Evolutionary conservation across 108 stramenopile genomes (phyloP).

Genomic region (Epithemia pelagica): DNA sequence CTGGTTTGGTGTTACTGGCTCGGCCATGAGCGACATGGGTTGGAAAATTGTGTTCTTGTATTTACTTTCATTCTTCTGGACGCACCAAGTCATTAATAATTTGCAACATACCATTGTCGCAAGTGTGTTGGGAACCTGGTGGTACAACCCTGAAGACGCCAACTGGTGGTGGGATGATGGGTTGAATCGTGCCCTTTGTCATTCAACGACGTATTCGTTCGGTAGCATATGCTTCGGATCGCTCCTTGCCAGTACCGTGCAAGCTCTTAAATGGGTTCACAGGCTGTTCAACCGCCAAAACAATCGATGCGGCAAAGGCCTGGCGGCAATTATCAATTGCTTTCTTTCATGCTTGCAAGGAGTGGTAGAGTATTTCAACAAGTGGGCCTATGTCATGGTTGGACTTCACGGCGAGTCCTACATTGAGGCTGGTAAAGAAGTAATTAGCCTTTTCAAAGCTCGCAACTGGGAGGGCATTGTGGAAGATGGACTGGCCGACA

Average conservation of each 20-base stretch:
- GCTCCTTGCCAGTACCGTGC: slow-evolving; percentile 52
- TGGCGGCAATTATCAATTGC: slow-evolving; percentile 40
- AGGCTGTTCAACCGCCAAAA: slow-evolving; percentile 31
- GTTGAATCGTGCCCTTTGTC: slow-evolving; percentile 36
- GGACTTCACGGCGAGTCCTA: slow-evolving; percentile 76
- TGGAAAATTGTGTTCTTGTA: slow-evolving; percentile 22
- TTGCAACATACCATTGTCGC: slow-evolving; percentile 71
- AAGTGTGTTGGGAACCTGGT: slow-evolving; percentile 88
- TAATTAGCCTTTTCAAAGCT: slow-evolving; percentile 40
- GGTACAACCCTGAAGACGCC: slow-evolving; percentile 63
- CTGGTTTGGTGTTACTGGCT: slow-evolving; percentile 14
- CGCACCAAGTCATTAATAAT: slow-evolving; percentile 45
- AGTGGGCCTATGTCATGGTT: slow-evolving; percentile 37
- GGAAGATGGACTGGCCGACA: slow-evolving; percentile 41
- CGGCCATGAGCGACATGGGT: not conserved
- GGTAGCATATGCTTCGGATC: slow-evolving; percentile 77
- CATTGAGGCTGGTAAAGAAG: slow-evolving; percentile 52
- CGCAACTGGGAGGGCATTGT: slow-evolving; percentile 66
- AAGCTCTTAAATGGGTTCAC: slow-evolving; percentile 42
- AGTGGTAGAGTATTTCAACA: slow-evolving; percentile 31
- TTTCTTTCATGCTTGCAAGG: slow-evolving; percentile 36
- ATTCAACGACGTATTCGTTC: slow-evolving; percentile 50
- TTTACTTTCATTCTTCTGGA: slow-evolving; percentile 73
- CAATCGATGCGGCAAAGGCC: slow-evolving; percentile 8
- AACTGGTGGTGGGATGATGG: slow-evolving; percentile 30